Conservation (phyloP, 352 stramenopile genomes). For the Pythium coloratum region DNA sequence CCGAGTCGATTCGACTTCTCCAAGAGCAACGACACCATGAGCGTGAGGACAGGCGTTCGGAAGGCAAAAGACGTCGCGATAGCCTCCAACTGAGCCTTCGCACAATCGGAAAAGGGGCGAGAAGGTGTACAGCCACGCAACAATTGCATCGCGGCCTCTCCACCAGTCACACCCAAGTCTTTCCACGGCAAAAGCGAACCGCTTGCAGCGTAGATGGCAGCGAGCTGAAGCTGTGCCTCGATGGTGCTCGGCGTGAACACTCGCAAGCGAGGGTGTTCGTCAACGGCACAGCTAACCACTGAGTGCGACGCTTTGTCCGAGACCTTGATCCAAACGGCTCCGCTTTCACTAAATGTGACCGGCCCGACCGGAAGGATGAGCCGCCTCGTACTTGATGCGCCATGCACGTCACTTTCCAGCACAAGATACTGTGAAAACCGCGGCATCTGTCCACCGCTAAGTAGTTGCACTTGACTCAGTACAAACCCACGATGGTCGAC, state of each 20-base stretch:
- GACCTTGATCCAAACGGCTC: slow-evolving; percentile 21
- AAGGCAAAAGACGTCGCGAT: slow-evolving; percentile 34
- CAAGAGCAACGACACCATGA: slow-evolving; percentile 34
- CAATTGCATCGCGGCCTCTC: slow-evolving; percentile 43
- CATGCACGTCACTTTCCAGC: slow-evolving; percentile 3
- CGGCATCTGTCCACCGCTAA: slow-evolving; percentile 4
- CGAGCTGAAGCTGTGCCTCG: slow-evolving; percentile 39
- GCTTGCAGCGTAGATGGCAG: slow-evolving; percentile 35
- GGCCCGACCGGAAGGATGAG: not conserved
- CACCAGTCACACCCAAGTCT: slow-evolving; percentile 44
- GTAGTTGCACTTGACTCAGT: slow-evolving; percentile 8
- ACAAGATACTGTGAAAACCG: slow-evolving; percentile 18
- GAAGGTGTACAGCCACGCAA: slow-evolving; percentile 40
- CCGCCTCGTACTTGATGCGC: not conserved
- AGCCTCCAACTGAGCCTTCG: slow-evolving; percentile 28
- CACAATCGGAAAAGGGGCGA: slow-evolving; percentile 31
- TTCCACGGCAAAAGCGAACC: slow-evolving; percentile 32
- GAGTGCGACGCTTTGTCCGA: slow-evolving; percentile 1
- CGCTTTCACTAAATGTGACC: slow-evolving; percentile 12
- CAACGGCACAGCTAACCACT: slow-evolving; percentile 11
- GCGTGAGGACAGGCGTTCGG: slow-evolving; percentile 41
- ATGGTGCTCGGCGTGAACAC: slow-evolving; percentile 42
- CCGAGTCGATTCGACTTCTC: slow-evolving; percentile 21
- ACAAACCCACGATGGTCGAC: slow-evolving; percentile 30
- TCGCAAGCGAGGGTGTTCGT: slow-evolving; percentile 35